A percentile compares a stretch with the other conserved stretches of the same genome.
These are phyloP conservation scores for Crithidia expoeki DNA, from an alignment of 208 protist species.

Conservation along the genomic window DNA sequence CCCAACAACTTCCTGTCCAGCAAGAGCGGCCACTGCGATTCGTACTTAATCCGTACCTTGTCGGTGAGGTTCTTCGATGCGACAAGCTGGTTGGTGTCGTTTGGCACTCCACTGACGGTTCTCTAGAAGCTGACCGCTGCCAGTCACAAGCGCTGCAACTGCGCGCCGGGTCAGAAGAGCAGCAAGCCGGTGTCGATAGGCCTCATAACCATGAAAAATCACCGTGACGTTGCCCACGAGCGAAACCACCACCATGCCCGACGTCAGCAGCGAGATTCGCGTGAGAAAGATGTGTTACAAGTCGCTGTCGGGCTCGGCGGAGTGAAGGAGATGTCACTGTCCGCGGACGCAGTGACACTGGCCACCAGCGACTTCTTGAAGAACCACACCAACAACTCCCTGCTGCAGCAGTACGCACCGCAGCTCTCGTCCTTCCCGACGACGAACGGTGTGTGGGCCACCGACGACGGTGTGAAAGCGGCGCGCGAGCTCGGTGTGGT, in stretches of 20 bases:
- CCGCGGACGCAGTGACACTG: conserved; percentile 84
- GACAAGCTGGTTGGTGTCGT: conserved; percentile 73
- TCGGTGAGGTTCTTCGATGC: conserved; percentile 71
- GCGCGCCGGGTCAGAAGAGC: conserved; percentile 67
- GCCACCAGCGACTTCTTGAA: conserved; percentile 90
- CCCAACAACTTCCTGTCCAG: conserved; percentile 77
- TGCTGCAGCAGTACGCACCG: conserved; percentile 86
- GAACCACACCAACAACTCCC: conserved; percentile 51
- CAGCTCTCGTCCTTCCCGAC: conserved; percentile 77
- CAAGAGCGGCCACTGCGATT: conserved; percentile 66
- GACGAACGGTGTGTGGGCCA: conserved; percentile 90
- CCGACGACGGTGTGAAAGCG: conserved; percentile 83
- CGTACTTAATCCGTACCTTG: conserved; percentile 85
- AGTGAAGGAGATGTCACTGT: conserved; percentile 58
- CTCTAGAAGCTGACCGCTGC: conserved; percentile 93
- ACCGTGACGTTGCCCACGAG: conserved; percentile 54
- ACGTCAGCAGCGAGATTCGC: conserved; percentile 45
- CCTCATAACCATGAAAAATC: conserved; percentile 89
- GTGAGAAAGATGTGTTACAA: conserved; percentile 64
- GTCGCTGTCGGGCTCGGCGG: conserved; percentile 35
- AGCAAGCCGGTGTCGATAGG: conserved; percentile 87
- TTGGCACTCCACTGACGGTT: conserved; percentile 86
- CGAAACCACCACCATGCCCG: conserved; percentile 72
- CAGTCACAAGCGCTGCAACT: conserved; percentile 84
- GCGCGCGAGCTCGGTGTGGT: conserved; percentile 66